Conservation (phyloP, 2,329 filamentous ascomycete genomes). For the Stemphylium vesicarium region DNA sequence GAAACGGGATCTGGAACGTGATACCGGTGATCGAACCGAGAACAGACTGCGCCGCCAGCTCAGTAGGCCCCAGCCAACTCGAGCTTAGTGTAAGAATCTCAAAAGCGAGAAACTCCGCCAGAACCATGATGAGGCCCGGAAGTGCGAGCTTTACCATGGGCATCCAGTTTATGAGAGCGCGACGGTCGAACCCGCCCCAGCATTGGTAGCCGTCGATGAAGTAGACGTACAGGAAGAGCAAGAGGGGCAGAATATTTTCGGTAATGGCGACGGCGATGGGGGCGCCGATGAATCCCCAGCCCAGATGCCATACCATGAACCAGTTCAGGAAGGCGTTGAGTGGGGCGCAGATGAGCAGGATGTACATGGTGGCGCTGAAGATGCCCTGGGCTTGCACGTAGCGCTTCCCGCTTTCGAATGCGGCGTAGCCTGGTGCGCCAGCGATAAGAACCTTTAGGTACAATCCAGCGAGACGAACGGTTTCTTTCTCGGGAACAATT, state of each 20-base stretch:
- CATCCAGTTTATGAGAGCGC: constrained; percentile 75
- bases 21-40: constrained; percentile 78
- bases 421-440: constrained; percentile 76
- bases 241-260: constrained; percentile 73
- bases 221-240: constrained; percentile 76
- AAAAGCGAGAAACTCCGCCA: constrained; percentile 92
- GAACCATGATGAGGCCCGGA: constrained; percentile 90
- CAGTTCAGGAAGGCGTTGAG: constrained; percentile 83
- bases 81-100: constrained; percentile 86
- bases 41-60: constrained; percentile 87
- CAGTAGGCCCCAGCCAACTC: constrained; percentile 77
- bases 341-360: constrained; percentile 81
- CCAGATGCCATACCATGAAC: constrained; percentile 72
- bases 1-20: constrained; percentile 91
- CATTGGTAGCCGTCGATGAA: constrained; percentile 75
- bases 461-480: constrained; percentile 72
- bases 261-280: constrained; percentile 79
- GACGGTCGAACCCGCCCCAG: constrained; percentile 79
- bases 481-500: constrained; percentile 74
- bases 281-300: constrained; percentile 72
- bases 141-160: constrained; percentile 88
- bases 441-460: constrained; percentile 74
- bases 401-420: constrained; percentile 81
- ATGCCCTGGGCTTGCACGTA: constrained; percentile 87
- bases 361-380: constrained; percentile 83